A percentile compares a stretch with the other conserved stretches of the same genome.
Evolutionary conservation across 495 filamentous ascomycete genomes (phyloP).

Genomic region (Pyrenula aspistea): DNA sequence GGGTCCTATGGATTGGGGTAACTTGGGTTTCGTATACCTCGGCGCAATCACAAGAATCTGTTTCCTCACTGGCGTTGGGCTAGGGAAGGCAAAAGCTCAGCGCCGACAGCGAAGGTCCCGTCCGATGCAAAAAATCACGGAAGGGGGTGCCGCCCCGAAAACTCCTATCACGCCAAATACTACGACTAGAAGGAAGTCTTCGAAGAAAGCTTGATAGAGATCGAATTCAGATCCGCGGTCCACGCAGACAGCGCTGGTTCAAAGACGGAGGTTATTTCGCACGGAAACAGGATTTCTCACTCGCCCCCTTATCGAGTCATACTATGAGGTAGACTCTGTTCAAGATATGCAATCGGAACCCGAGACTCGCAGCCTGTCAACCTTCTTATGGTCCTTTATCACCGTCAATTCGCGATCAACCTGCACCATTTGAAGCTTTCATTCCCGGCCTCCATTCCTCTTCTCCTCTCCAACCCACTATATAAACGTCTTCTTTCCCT

Average conservation of each 20-base stretch:
- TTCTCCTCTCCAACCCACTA: neutral
- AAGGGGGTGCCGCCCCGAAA: neutral
- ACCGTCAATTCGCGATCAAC: too few species aligned
- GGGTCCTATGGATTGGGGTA: slow-evolving; percentile 57
- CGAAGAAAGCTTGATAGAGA: neutral
- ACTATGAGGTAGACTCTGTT: too few species aligned
- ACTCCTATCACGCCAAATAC: neutral
- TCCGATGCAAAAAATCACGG: neutral
- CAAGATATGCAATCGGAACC: too few species aligned
- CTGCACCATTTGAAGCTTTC: too few species aligned
- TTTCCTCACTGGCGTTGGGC: slow-evolving; percentile 41
- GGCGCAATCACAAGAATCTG: slow-evolving; percentile 41
- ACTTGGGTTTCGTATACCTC: slow-evolving; percentile 48
- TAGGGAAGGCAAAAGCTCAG: slow-evolving; percentile 7
- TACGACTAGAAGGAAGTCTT: neutral
- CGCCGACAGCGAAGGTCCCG: neutral
- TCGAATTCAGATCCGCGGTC: too few species aligned
- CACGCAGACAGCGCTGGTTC: too few species aligned
- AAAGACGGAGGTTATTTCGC: too few species aligned
- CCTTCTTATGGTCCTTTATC: too few species aligned
- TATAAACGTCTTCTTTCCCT: neutral
- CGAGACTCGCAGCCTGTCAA: too few species aligned
- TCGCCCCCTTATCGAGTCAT: too few species aligned
- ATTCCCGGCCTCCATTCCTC: too few species aligned
- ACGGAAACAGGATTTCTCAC: too few species aligned